phyloP scores from a whole-genome alignment of 192 early-diverging fungal genomes.

The Coemansia sp. region DNA sequence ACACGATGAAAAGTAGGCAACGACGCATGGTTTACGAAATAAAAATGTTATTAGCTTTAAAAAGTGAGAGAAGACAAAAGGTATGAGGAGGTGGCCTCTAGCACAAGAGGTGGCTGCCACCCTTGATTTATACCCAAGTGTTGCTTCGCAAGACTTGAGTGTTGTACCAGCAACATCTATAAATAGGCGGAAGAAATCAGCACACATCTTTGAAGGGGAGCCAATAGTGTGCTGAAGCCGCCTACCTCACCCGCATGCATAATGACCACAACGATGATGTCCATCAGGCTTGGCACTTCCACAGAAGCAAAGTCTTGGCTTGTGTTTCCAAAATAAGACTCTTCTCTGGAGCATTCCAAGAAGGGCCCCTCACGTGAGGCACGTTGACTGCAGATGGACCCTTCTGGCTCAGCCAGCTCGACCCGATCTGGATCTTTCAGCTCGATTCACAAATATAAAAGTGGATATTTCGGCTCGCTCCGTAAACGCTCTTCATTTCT shows the following conservation, averaged over 20 bases:
- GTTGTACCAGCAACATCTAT: neutral
- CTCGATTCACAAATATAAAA: neutral
- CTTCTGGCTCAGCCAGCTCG: neutral
- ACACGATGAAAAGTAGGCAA: constrained; percentile 29
- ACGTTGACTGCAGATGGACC: neutral
- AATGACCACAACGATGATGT: too few relatives aligned
- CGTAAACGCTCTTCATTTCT: neutral
- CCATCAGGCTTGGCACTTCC: neutral
- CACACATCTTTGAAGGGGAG: neutral
- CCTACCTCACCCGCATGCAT: too few relatives aligned
- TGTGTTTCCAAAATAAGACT: neutral
- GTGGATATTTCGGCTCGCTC: too few relatives aligned
- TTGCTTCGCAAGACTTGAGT: neutral
- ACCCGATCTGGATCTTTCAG: neutral
- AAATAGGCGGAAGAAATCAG: neutral
- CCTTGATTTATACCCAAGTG: neutral
- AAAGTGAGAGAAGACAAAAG: constrained; percentile 9
- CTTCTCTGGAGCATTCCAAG: neutral
- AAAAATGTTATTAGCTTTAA: neutral
- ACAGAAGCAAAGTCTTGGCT: neutral
- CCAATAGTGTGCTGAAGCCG: neutral
- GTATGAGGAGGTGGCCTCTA: neutral
- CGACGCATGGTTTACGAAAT: constrained; percentile 33
- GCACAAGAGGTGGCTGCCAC: neutral
- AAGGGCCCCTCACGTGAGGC: neutral